Evolutionary conservation across 768 basidiomycete species (phyloP), one percentile per base, ranked within the genome.

Genomic region (Lactarius psammicola): DNA sequence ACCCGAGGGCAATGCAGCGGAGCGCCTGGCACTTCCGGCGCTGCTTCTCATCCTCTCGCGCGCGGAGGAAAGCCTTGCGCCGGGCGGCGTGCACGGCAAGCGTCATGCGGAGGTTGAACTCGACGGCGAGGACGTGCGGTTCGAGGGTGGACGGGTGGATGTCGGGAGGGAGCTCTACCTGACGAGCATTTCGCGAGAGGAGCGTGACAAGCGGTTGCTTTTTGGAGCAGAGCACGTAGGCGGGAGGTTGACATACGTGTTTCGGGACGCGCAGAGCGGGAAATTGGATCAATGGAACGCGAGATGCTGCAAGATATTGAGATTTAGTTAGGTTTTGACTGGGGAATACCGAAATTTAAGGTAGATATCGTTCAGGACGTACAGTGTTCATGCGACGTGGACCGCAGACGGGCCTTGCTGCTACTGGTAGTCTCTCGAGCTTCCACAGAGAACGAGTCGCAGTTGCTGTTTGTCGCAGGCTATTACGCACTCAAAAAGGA

Each of bases 81-180:
- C 88, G 84, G 0, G 86, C 80, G 2, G 83, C 77, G 67, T 91
- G 84, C 0, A 88, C 81, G 0, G 87, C 81, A 38, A 92, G 81
- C 0, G 88, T 87, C 4, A 80, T 76, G 56, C 87, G 81, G 1
- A 92, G 87, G 0, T 91, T 82, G 0, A 89, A 85, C 72, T 91
- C 91, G 49, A 92, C 77, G 2, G 86, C 84, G 60, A 95, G 76
- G 69, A 94, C 80, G 74, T 96, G 95, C 0, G 87, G 84, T 73
- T 98, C 96, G 59, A 98, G 84, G 3, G 94, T 90, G 80, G 94
- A 98, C 2, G 96, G 96, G 71, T 98, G 95, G 28, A 98, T 94
- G 72, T 98, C 95, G 56, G 84, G 89, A 4, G 96, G 94, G 5
- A 94, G 80, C 68, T 89, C 82, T 31, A 97, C 85, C 95, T 98